These are phyloP conservation scores for Quercus robur DNA, from an alignment of 306 rosid species.

Conservation along the genomic window DNA sequence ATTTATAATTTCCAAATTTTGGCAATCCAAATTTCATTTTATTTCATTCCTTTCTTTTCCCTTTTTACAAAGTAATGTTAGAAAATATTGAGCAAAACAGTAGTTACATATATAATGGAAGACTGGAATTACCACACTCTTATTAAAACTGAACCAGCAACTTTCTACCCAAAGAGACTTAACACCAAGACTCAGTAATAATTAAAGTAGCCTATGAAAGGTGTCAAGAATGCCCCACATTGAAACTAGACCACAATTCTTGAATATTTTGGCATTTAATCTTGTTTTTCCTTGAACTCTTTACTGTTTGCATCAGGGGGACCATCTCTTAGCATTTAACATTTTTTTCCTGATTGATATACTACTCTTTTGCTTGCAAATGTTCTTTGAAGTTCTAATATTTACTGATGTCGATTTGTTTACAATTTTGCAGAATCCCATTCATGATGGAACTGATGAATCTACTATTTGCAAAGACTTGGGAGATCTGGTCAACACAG, in stretches of 20 bases:
- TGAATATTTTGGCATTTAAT: too few species aligned
- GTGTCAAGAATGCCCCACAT: too few species aligned
- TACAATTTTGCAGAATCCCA: conserved; percentile 14
- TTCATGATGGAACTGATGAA: conserved; percentile 1
- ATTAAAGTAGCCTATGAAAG: too few species aligned
- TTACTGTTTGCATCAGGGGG: too few species aligned
- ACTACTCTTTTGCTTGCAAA: conserved; percentile 2
- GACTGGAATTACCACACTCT: too few species aligned
- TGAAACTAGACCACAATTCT: too few species aligned
- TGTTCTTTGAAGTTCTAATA: not conserved
- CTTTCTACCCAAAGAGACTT: too few species aligned
- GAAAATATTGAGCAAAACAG: not conserved
- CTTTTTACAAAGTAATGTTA: not conserved
- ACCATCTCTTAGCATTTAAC: too few species aligned
- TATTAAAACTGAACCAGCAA: too few species aligned
- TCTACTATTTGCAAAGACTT: not conserved
- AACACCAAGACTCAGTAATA: too few species aligned
- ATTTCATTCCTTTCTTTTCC: not conserved
- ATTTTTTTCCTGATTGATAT: not conserved
- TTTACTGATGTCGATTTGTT: not conserved
- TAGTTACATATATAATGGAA: too few species aligned
- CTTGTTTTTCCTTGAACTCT: too few species aligned
- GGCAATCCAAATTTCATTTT: not conserved
- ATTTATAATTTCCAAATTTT: not conserved
- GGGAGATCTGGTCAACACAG: not conserved